Evolutionary conservation across 306 rosid species (phyloP).

Genomic region (Hippophae gyantsensis): DNA sequence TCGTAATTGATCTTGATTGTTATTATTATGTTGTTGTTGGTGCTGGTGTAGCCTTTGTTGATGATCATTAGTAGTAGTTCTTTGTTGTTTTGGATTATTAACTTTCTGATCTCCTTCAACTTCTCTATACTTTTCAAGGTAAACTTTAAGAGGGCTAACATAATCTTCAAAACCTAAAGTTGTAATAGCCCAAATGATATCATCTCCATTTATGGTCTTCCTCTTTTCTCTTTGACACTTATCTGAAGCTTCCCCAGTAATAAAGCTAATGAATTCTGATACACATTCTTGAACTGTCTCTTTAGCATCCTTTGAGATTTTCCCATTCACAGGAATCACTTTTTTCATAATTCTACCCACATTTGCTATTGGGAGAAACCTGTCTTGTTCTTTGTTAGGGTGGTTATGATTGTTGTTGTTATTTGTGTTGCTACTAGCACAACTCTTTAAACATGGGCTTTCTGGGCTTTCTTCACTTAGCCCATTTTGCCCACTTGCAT

Average conservation of each 20-base stretch:
- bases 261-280: conserved; percentile 67
- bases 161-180: conserved; percentile 61
- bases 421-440: conserved; percentile 7
- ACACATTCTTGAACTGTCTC: conserved; percentile 77
- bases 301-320: conserved; percentile 74
- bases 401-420: not conserved
- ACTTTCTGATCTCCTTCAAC: conserved; percentile 50
- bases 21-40: conserved; percentile 12
- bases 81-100: conserved; percentile 51
- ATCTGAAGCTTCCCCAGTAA: conserved; percentile 61
- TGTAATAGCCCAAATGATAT: conserved; percentile 71
- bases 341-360: conserved; percentile 73
- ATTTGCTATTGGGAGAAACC: conserved; percentile 65
- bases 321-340: conserved; percentile 49
- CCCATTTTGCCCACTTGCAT: conserved; percentile 32
- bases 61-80: conserved; percentile 24
- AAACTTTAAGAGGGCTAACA: conserved; percentile 42
- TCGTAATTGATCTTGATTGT: conserved; percentile 18
- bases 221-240: conserved; percentile 72
- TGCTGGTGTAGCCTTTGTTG: not conserved
- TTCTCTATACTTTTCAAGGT: conserved; percentile 62
- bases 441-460: conserved; percentile 30
- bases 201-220: conserved; percentile 65
- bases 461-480: conserved; percentile 31
- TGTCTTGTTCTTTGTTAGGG: conserved; percentile 52